Conservation (phyloP, 352 stramenopile genomes). For the Phytophthora fragariae region DNA sequence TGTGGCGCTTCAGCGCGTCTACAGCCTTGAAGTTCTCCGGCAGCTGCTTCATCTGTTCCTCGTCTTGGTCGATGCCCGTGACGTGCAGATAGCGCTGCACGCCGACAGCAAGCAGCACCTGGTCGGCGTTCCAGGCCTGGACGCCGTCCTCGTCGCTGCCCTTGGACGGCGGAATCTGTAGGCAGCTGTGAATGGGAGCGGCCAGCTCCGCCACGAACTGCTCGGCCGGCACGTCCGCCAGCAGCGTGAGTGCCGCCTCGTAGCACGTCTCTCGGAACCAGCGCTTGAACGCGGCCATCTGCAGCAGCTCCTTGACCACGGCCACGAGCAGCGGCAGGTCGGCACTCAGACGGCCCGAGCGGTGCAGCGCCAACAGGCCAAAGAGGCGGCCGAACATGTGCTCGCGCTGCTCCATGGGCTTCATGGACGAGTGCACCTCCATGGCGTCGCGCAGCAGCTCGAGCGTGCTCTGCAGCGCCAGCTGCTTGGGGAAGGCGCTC, state of each 20-base stretch:
- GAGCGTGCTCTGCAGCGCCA: conserved; percentile 62
- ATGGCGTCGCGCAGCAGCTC: conserved; percentile 76
- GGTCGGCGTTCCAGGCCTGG: conserved; percentile 72
- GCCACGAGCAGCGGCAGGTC: conserved; percentile 49
- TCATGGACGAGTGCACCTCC: conserved; percentile 86
- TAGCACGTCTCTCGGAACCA: conserved; percentile 87
- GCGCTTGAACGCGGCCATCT: conserved; percentile 88
- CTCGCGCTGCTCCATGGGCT: conserved; percentile 93
- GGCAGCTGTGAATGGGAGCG: conserved; percentile 24
- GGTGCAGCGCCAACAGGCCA: conserved; percentile 83
- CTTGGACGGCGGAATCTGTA: conserved; percentile 47
- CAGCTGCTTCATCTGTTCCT: conserved; percentile 41
- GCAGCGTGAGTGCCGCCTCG: conserved; percentile 68
- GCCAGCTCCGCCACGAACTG: conserved; percentile 57
- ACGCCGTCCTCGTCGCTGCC: conserved; percentile 45
- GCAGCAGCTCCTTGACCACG: conserved; percentile 81
- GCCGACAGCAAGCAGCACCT: conserved; percentile 79
- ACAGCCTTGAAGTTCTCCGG: conserved; percentile 51
- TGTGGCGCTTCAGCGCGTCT: conserved; percentile 63
- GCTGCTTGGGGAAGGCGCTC: conserved; percentile 48
- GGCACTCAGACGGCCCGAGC: conserved; percentile 67
- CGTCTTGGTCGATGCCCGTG: conserved; percentile 45
- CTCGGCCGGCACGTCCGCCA: conserved; percentile 55
- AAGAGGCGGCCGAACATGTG: conserved; percentile 93
- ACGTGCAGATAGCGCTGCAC: conserved; percentile 73